These are phyloP conservation scores for Penicillium freii DNA, from an alignment of 2,329 filamentous ascomycete species.

Conservation along the genomic window DNA sequence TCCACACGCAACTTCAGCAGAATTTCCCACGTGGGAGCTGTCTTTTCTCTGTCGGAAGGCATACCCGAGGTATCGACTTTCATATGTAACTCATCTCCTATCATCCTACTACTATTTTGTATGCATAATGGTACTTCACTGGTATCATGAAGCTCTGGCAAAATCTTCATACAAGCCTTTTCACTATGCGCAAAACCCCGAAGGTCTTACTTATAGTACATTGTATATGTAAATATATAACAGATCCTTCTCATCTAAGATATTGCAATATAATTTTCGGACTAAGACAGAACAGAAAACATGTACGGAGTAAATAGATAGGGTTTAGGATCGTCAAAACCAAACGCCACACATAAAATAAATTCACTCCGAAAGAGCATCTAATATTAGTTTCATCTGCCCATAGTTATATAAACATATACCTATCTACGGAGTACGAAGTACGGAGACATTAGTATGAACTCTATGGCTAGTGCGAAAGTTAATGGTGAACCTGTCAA, in stretches of 20 bases:
- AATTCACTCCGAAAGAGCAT: neutral
- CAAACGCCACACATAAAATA: neutral
- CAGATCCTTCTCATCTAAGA: neutral
- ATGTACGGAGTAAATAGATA: neutral
- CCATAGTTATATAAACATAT: neutral
- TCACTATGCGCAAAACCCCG: neutral
- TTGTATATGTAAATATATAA: neutral
- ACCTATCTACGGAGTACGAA: neutral
- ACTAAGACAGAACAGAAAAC: no score
- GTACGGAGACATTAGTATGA: neutral
- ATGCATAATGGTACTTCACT: constrained; percentile 1
- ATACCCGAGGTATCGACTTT: neutral
- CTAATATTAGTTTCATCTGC: neutral
- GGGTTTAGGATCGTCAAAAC: neutral
- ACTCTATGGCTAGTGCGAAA: neutral
- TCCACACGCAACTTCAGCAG: neutral
- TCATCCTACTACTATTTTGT: neutral
- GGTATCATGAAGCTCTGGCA: neutral
- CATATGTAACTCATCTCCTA: neutral
- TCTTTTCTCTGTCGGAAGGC: neutral
- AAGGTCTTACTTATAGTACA: neutral
- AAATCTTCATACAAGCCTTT: neutral
- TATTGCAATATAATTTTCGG: neutral
- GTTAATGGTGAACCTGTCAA: neutral
- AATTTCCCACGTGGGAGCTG: neutral